A percentile compares a stretch with the other conserved stretches of the same genome.
Evolutionary conservation across 2,329 filamentous ascomycete genomes (phyloP).

Genomic region (Colletotrichum sp.): DNA sequence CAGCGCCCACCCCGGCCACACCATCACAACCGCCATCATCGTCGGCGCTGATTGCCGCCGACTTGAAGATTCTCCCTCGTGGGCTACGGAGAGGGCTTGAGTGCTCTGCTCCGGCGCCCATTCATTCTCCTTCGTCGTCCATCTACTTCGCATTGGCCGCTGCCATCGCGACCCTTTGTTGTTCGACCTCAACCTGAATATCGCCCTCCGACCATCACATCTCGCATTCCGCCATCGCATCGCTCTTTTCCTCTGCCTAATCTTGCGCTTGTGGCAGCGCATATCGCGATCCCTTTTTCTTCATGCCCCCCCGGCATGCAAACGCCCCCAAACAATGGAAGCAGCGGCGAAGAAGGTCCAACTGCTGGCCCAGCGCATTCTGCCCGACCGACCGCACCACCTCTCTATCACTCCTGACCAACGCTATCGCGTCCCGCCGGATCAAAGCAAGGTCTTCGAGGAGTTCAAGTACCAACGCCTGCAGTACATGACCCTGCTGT

Average conservation of each 20-base stretch:
- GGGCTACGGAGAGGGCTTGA: conserved; percentile 28
- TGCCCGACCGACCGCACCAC: conserved; percentile 59
- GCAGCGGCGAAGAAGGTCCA: conserved; percentile 62
- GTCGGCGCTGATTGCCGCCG: conserved; percentile 13
- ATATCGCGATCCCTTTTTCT: conserved; percentile 2
- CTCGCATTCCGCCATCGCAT: conserved; percentile 1
- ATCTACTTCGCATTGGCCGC: conserved; percentile 5
- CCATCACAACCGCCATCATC: background rate
- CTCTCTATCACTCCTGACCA: conserved; percentile 54
- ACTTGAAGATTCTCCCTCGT: conserved; percentile 6
- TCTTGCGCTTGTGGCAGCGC: conserved; percentile 1
- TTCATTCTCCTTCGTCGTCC: conserved; percentile 1
- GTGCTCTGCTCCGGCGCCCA: conserved; percentile 28
- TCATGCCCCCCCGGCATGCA: conserved; percentile 24
- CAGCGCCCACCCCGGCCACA: background rate
- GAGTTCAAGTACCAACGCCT: conserved; percentile 56
- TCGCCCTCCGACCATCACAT: conserved; percentile 7
- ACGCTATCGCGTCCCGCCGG: conserved; percentile 50
- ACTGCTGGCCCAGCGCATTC: conserved; percentile 55
- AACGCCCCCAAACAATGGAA: conserved; percentile 56
- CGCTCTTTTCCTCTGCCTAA: background rate
- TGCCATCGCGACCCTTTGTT: conserved; percentile 20
- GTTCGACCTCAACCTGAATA: conserved; percentile 2
- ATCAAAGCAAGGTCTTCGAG: conserved; percentile 45
- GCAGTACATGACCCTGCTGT: conserved; percentile 63